Percentiles rank a stretch among this genome's conserved stretches.
Evolutionary conservation across 345 rosid species (phyloP).

Genomic region (Viola odorata): DNA sequence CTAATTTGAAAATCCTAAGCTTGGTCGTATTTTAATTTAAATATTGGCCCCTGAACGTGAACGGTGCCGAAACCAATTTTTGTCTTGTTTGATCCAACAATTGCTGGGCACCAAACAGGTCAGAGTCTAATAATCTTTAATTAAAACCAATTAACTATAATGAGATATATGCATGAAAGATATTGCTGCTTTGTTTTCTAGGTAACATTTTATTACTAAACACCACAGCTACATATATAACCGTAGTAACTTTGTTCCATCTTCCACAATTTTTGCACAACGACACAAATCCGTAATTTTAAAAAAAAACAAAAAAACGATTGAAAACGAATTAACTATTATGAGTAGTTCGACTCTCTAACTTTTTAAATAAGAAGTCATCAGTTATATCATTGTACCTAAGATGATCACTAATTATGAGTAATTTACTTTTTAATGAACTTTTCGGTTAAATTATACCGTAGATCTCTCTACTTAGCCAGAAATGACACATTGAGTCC

Average conservation of each 20-base stretch:
- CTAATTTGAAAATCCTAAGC: background rate
- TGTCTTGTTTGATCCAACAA: slow-evolving; percentile 22
- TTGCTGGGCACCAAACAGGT: slow-evolving; percentile 22
- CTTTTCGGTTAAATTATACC: too few species aligned
- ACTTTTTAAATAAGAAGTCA: too few species aligned
- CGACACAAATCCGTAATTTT: background rate
- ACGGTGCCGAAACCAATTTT: slow-evolving; percentile 22
- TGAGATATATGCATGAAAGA: background rate
- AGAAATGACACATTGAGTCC: too few species aligned
- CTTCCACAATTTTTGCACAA: slow-evolving; percentile 5
- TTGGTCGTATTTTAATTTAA: background rate
- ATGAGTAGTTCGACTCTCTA: background rate
- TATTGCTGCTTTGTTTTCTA: slow-evolving; percentile 25
- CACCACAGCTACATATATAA: slow-evolving; percentile 3
- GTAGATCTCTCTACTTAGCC: too few species aligned
- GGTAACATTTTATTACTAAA: slow-evolving; percentile 3
- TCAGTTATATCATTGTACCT: too few species aligned
- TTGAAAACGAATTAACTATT: background rate
- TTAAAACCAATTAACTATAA: background rate
- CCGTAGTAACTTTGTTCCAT: background rate
- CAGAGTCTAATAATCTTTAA: slow-evolving; percentile 11
- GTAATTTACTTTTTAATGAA: too few species aligned
- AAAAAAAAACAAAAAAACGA: background rate
- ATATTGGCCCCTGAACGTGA: background rate
- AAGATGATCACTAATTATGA: too few species aligned